phyloP scores from a whole-genome alignment of 176 grass and related monocot species.

The Ampelocalamus luodianensis region DNA sequence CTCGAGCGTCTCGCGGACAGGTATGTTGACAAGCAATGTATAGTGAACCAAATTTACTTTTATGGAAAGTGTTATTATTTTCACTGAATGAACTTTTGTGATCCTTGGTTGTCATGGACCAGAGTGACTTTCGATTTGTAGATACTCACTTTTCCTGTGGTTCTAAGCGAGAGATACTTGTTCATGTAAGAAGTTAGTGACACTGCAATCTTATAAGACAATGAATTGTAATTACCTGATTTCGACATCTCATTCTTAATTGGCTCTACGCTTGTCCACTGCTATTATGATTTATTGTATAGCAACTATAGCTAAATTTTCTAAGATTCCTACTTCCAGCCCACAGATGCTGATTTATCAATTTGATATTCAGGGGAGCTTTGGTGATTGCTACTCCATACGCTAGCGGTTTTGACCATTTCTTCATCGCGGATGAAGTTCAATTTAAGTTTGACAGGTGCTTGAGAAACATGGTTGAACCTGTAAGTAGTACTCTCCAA shows the following conservation, averaged over 20 bases:
- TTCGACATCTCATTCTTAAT: background rate
- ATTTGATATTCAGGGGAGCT: constrained; percentile 66
- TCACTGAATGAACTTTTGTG: background rate
- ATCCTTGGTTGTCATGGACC: background rate
- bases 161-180: background rate
- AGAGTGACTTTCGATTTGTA: background rate
- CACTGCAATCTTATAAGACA: background rate
- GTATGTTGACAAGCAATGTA: constrained; percentile 44
- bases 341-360: constrained; percentile 6
- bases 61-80: background rate
- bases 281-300: background rate
- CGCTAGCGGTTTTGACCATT: constrained; percentile 93
- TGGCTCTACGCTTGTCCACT: background rate
- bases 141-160: background rate
- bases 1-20: constrained; percentile 79
- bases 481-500: constrained; percentile 55
- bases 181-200: background rate
- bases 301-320: background rate
- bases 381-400: constrained; percentile 92
- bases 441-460: constrained; percentile 97
- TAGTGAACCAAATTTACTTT: constrained; percentile 11
- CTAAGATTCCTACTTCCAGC: background rate
- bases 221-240: background rate
- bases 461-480: constrained; percentile 73
- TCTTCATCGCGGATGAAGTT: constrained; percentile 90